Base-by-base conservation (phyloP, 331 rosid genomes). In the Malus hybrid region DNA sequence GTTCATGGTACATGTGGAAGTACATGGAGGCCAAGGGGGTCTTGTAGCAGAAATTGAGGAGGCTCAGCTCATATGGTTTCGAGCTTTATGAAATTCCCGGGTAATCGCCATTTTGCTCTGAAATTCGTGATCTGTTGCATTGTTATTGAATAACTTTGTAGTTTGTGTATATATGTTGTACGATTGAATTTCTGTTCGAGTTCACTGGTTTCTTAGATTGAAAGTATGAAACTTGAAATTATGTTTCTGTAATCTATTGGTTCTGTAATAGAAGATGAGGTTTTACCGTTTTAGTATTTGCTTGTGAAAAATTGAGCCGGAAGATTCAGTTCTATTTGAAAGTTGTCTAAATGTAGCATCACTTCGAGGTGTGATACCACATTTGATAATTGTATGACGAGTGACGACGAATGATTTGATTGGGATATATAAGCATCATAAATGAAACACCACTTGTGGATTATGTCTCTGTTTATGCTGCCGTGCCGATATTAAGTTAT, bases 1-100 rank as follows among this genome's bases (percentile, higher is more conserved):
- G 92, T 65, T 71, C 96, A 52, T 90, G 89, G 96, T 90, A 83
- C 69, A 90, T 92, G 97, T 92, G 90, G 89, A 87, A 79, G 86
- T 68, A 84, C 33, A 64, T 93, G 79, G 96, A 92, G 28, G 87
- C 89, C 12, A 85, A 92, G 63, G 86, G 82, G n/a, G 68, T 79
- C 13, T 22, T 75, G 39, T 57, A 66, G 56, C 32, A 7, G n/a
- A 26, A 18, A 36, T 56, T 76, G 22, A 5, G 52, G 74, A 14
- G 74, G 36, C 12, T 39, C 13, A 9, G 30, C 29, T 58, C 63
- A 3, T 5, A 22, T 10, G 63, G 29, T n/a, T 22, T n/a, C 29
- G 15, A 58, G 5, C 3, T 4, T 13, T 62, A 4, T 13, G 7
- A 10, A 62, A 11, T 2, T 26, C 9, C 29, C n/a, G 1, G 66